Base-by-base conservation (phyloP, 306 rosid species). In the Rubus parviflorus region DNA sequence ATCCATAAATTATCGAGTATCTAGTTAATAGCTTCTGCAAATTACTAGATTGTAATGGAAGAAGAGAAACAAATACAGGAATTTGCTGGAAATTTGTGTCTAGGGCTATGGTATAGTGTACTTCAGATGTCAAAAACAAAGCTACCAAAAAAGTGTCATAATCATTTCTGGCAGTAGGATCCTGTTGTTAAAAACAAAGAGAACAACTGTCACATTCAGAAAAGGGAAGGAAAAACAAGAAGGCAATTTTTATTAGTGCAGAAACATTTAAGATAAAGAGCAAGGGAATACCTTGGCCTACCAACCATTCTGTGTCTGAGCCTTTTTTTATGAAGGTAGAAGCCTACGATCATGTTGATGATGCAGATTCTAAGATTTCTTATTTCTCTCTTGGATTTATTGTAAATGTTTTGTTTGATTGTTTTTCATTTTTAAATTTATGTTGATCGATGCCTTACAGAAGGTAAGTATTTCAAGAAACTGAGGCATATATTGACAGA, bases 261-360 rank as follows among this genome's bases (percentile, higher is more conserved):
- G 15, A 20, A 47, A 15, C 16, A 2, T 60, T 61, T 8, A 4
- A 48, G n/a, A 19, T 53, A 8, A 35, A 6, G 8, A 35, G 52
- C 20, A 61, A 17, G 17, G 56, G 46, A 62, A 64, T 48, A 19
- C 25, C 19, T 38, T 42, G 64, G 54, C 20, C 64, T 12, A 9
- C 65, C 56, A 70, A 70, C 52, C 7, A 4, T 15, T 17, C 16
- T 42, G 12, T 45, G 49, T 14, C 19, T 64, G 64, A 40, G 11
- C 58, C 43, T 8, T 25, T 45, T 47, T 25, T 1, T 23, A 72
- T 38, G 48, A 53, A 72, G 76, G 37, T 40, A 40, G 60, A 75
- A 64, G 71, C 46, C 43, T 77, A 47, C 10, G 11, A 22, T 63
- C 48, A 38, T 30, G 57, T 74, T 77, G 69, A 62, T 70, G 60